Percentiles rank a stretch among this genome's conserved stretches.
Evolutionary conservation across 768 basidiomycete genomes (phyloP).

Genomic region (Leccinum rimulosum): DNA sequence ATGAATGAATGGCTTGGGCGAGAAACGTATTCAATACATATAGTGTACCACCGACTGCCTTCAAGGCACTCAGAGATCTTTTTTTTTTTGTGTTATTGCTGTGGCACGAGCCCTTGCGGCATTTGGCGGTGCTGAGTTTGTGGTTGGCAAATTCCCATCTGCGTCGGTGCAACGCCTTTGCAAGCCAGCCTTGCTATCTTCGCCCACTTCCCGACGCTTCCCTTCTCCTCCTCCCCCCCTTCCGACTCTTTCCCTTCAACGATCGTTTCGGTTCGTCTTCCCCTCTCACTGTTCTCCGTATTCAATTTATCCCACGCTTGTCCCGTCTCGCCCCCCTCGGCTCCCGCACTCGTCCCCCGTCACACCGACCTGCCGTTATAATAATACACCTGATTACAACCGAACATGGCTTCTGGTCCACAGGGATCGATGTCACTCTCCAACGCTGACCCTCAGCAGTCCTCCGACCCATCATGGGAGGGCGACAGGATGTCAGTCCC

Average conservation of each 20-base stretch:
- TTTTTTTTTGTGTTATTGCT: not conserved
- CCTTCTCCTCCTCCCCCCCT: not conserved
- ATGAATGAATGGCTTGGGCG: no score
- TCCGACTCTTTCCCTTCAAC: not conserved
- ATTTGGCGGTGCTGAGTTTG: constrained; percentile 35
- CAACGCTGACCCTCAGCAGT: constrained; percentile 11
- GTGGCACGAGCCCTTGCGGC: constrained; percentile 13
- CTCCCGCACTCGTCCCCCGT: not conserved
- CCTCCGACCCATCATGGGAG: constrained; percentile 62
- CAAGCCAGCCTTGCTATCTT: constrained; percentile 27
- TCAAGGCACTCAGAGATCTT: not conserved
- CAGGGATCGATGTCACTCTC: constrained; percentile 27
- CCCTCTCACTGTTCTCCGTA: not conserved
- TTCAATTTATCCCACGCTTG: not conserved
- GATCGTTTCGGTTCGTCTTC: not conserved
- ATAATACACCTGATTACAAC: constrained; percentile 3
- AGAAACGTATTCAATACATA: no score
- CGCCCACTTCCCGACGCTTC: constrained; percentile 13
- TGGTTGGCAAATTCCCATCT: constrained; percentile 35
- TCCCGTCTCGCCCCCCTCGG: not conserved
- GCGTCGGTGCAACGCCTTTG: constrained; percentile 29
- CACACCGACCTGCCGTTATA: constrained; percentile 1
- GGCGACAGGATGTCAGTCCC: constrained; percentile 75
- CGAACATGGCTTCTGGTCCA: constrained; percentile 20
- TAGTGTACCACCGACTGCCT: no score